Conservation (phyloP, 1,284 basidiomycete species). For the Ganoderma multipileum region DNA sequence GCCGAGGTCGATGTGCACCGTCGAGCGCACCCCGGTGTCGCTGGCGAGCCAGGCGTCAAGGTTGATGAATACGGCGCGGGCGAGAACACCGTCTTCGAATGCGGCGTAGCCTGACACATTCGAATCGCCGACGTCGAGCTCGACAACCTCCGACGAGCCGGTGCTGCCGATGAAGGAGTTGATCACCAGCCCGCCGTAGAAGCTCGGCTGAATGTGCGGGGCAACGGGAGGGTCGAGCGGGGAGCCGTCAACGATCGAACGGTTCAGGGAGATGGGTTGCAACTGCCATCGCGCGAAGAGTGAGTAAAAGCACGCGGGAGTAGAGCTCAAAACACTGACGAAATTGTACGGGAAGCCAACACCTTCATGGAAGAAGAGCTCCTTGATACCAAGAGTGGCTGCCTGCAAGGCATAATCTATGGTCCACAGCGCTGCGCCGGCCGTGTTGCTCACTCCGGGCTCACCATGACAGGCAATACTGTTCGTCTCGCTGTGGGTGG, state of each 20-base stretch:
- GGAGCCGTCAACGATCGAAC: slow-evolving; percentile 21
- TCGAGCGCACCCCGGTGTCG: too few relatives aligned
- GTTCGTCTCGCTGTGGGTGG: slow-evolving; percentile 36
- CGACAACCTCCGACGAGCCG: too few relatives aligned
- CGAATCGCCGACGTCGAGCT: too few relatives aligned
- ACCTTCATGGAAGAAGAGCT: background rate
- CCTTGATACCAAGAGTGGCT: slow-evolving; percentile 43
- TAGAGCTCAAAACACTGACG: background rate
- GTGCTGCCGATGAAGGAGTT: too few relatives aligned
- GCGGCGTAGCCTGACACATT: too few relatives aligned
- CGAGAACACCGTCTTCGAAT: too few relatives aligned
- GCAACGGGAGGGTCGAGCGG: slow-evolving; percentile 43
- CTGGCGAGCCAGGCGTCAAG: too few relatives aligned
- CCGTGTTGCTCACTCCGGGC: too few relatives aligned
- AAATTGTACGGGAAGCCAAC: background rate
- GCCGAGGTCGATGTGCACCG: too few relatives aligned
- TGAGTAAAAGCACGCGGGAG: too few relatives aligned
- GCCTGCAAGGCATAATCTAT: slow-evolving; percentile 67
- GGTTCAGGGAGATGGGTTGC: slow-evolving; percentile 46
- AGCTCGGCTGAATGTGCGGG: slow-evolving; percentile 33
- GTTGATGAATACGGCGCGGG: too few relatives aligned
- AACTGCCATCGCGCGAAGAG: background rate
- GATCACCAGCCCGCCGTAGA: too few relatives aligned
- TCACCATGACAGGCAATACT: slow-evolving; percentile 46
- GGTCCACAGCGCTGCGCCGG: slow-evolving; percentile 72